Evolutionary conservation across 805 yeast genomes (phyloP).

Genomic region (Starmerella etchellsii): DNA sequence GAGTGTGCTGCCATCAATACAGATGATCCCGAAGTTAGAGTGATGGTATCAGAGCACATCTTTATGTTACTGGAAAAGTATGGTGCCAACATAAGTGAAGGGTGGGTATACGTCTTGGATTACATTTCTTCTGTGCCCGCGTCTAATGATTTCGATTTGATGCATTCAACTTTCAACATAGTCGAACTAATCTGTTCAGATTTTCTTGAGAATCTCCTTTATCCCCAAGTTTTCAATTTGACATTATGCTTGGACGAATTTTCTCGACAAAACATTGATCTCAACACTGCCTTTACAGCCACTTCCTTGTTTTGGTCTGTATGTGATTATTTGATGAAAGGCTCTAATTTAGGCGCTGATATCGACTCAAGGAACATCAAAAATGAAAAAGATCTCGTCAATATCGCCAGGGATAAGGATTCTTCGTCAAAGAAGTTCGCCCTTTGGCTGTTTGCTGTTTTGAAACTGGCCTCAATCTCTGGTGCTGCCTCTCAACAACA

Average conservation of each 20-base stretch:
- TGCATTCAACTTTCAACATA: slow-evolving; percentile 65
- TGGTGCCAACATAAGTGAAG: slow-evolving; percentile 47
- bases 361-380: slow-evolving; percentile 1
- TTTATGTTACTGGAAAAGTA: slow-evolving; percentile 65
- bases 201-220: slow-evolving; percentile 60
- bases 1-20: slow-evolving; percentile 33
- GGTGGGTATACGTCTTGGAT: slow-evolving; percentile 63
- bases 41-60: slow-evolving; percentile 48
- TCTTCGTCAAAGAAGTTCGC: slow-evolving; percentile 25
- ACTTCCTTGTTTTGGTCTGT: slow-evolving; percentile 86
- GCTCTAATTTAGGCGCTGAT: slow-evolving; percentile 18
- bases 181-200: slow-evolving; percentile 77
- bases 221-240: slow-evolving; percentile 45
- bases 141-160: slow-evolving; percentile 30
- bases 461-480: slow-evolving; percentile 50
- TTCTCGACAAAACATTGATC: slow-evolving; percentile 54
- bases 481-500: slow-evolving; percentile 50
- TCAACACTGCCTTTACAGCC: slow-evolving; percentile 82
- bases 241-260: slow-evolving; percentile 63
- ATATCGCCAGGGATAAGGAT: slow-evolving; percentile 19
- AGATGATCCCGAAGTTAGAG: slow-evolving; percentile 56
- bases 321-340: slow-evolving; percentile 51
- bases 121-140: slow-evolving; percentile 31
- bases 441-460: slow-evolving; percentile 53
- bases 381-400: slow-evolving; percentile 18